A percentile compares a stretch with the other conserved stretches of the same genome.
Conservation (phyloP, 768 basidiomycete genomes). For the Rhizopogon salebrosus region DNA sequence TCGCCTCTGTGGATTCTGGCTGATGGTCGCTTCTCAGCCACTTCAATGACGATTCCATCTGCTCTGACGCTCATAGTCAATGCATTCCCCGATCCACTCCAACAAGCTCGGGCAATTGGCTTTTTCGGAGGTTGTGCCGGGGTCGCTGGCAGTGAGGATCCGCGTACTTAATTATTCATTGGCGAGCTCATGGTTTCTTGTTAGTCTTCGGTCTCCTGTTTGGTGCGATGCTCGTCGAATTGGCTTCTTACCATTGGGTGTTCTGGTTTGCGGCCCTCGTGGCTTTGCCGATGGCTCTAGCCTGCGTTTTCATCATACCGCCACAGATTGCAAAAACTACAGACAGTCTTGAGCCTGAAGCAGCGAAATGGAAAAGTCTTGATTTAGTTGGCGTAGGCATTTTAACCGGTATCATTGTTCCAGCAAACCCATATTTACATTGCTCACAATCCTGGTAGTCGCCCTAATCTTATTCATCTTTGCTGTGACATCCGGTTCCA, state of each 20-base stretch:
- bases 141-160: conserved; percentile 35
- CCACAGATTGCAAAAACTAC: conserved; percentile 6
- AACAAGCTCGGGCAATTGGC: conserved; percentile 44
- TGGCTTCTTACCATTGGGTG: conserved; percentile 42
- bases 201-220: conserved; percentile 39
- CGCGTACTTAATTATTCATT: not conserved
- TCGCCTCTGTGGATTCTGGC: not conserved
- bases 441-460: conserved; percentile 6
- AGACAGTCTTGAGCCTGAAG: not conserved
- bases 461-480: conserved; percentile 33
- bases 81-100: conserved; percentile 40
- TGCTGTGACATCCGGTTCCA: conserved; percentile 41
- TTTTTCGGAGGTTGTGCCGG: conserved; percentile 42
- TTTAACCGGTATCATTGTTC: conserved; percentile 27
- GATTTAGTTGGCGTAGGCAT: conserved; percentile 35
- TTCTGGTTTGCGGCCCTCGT: conserved; percentile 45
- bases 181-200: not conserved
- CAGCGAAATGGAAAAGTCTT: conserved; percentile 25
- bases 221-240: conserved; percentile 39
- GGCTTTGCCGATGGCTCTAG: conserved; percentile 26
- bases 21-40: conserved; percentile 27
- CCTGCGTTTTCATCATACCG: conserved; percentile 32
- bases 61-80: conserved; percentile 46
- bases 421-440: not conserved
- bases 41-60: conserved; percentile 47